Evolutionary conservation across 352 stramenopile species (phyloP), one percentile per base, ranked within the genome.

Genomic region (Globisporangium ultimum): DNA sequence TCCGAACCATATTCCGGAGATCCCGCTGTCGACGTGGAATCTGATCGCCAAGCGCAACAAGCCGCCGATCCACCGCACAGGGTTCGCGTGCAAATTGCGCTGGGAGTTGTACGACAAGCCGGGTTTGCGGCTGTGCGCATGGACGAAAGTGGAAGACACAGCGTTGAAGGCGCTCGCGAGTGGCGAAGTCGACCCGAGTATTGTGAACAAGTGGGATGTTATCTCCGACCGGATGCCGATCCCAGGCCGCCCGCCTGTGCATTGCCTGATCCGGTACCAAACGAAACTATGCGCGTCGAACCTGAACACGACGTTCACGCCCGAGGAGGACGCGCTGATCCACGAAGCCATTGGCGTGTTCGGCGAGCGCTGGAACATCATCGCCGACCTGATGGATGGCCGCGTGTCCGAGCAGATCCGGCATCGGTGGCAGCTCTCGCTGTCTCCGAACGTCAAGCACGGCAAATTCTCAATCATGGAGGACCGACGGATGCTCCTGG

Each of bases 341-440:
- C 67, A 62, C 1, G 50, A 84, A 48, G 78, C 75, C 17, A 74
- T 91, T 3, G 57, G 68, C 3, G 70, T 90, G 7, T 89, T 91
- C 59, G 82, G 82, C n/a, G 82, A 91, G 55, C 84, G 84, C 45
- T 91, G 79, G 80, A 87, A 84, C 17, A 77, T 88, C 51, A 87
- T 91, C 63, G 82, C 82, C 2, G 82, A 89, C 51, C 71, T 91
- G 28, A 70, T 91, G 66, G 82, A 91, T 49, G 82, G 78, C 1
- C 80, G 80, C 20, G 70, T 91, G 21, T 63, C 82, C 2, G 82
- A 91, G 70, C 82, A 91, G 60, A 71, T 91, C 36, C 78, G 80
- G n/a, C 79, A 89, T 50, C 80, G 82, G 0, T 91, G 80, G 80
- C 82, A 91, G 60, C 69, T 80, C 17, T 80, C 80, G 45, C 67